These are phyloP conservation scores for Penicillium angulare DNA, from an alignment of 495 filamentous ascomycete species.

Conservation along the genomic window DNA sequence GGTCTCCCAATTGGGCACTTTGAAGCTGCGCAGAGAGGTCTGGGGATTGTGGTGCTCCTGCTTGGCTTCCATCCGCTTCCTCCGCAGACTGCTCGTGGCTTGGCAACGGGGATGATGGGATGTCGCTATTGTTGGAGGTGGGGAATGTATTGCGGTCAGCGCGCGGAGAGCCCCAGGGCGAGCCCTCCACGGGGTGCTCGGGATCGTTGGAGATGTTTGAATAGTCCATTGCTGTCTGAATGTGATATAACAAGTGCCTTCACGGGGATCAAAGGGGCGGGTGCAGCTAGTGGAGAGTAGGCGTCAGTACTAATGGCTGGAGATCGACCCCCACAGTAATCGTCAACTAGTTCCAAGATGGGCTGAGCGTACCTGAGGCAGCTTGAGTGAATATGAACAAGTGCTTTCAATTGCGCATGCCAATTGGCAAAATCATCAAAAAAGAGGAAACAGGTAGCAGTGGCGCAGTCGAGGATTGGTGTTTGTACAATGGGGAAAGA, in stretches of 20 bases:
- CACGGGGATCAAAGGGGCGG: slow-evolving; percentile 19
- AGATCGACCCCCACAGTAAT: slow-evolving; percentile 24
- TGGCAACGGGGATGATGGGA: slow-evolving; percentile 55
- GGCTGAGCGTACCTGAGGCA: slow-evolving; percentile 13
- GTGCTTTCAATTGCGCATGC: slow-evolving; percentile 1
- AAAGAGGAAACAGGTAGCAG: background rate
- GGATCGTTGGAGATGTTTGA: slow-evolving; percentile 72
- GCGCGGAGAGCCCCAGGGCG: slow-evolving; percentile 80
- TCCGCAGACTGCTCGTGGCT: slow-evolving; percentile 44
- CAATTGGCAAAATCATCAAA: slow-evolving; percentile 5
- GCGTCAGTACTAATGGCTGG: slow-evolving; percentile 29
- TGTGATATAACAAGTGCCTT: slow-evolving; percentile 21
- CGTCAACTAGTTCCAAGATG: slow-evolving; percentile 16
- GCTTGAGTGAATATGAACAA: slow-evolving; percentile 1
- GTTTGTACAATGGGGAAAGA: slow-evolving; percentile 2
- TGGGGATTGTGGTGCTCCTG: slow-evolving; percentile 25
- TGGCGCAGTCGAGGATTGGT: background rate
- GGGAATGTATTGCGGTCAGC: slow-evolving; percentile 57
- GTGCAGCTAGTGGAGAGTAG: slow-evolving; percentile 22
- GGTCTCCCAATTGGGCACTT: slow-evolving; percentile 41
- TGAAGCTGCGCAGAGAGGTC: slow-evolving; percentile 47
- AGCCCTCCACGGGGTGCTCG: slow-evolving; percentile 65
- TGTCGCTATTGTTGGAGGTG: slow-evolving; percentile 45
- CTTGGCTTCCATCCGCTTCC: slow-evolving; percentile 21
- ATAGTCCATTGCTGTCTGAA: slow-evolving; percentile 69